phyloP scores from a whole-genome alignment of 495 filamentous ascomycete species.

The Immersiella caudata region DNA sequence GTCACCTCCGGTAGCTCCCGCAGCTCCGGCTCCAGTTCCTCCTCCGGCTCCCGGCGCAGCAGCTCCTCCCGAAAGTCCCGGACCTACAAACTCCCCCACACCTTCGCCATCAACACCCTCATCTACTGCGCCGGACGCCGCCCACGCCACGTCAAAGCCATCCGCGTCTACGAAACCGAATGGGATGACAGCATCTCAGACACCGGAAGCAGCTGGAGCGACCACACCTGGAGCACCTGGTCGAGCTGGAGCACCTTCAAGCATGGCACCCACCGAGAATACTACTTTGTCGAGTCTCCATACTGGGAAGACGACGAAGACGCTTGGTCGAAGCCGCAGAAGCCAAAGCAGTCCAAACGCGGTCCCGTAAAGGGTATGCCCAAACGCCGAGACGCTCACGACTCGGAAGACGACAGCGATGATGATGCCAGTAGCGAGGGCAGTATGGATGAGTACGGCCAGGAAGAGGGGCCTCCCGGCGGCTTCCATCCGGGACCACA shows the following conservation, averaged over 20 bases:
- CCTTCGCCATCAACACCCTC: conserved; percentile 26
- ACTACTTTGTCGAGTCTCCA: neutral
- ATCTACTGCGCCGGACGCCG: conserved; percentile 32
- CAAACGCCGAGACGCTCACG: neutral
- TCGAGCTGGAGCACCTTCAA: neutral
- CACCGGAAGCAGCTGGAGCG: conserved; percentile 27
- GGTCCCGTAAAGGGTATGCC: neutral
- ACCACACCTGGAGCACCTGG: conserved; percentile 6
- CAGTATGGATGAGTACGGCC: neutral
- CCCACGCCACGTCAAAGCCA: conserved; percentile 30
- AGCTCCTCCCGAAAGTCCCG: conserved; percentile 16
- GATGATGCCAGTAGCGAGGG: neutral
- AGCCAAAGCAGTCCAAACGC: neutral
- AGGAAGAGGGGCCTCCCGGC: neutral
- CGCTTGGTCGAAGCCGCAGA: neutral
- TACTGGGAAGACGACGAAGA: neutral
- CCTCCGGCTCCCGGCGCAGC: conserved; percentile 13
- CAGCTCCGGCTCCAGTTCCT: neutral
- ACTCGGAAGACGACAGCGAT: neutral
- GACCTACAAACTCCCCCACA: conserved; percentile 27
- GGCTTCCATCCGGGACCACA: neutral
- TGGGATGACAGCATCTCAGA: conserved; percentile 29
- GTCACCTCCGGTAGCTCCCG: conserved; percentile 14
- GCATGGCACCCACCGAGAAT: neutral
- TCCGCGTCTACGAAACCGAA: conserved; percentile 30